Evolutionary conservation across 306 rosid genomes (phyloP), one percentile per base, ranked within the genome.

Genomic region (Styphnolobium japonicum): DNA sequence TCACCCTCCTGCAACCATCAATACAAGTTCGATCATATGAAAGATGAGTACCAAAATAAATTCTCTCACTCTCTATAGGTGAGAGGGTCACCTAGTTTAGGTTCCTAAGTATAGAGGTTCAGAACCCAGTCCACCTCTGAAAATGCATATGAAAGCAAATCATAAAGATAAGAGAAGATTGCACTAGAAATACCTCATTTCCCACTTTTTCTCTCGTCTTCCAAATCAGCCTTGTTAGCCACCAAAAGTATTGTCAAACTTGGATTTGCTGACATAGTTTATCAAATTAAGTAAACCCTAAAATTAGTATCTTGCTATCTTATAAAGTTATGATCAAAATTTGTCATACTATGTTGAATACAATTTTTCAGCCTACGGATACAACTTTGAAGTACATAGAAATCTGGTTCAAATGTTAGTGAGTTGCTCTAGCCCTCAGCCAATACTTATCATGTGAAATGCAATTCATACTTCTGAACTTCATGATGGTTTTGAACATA

Each of bases 181-280:
- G 67, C 25, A 78, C 12, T 23, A 31, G 68, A 55, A 56, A 56
- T 86, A 91, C 98, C 98, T 93, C 98, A 52, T 40, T 40, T 29
- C 48, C 52, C 16, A 93, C 92, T 83, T 88, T 88, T 64, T 86
- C 97, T 91, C 74, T 87, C 85, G 2, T 45, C 88, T 76, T 67
- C 86, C 78, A 93, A 85, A 81, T 93, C 94, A 79, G 89, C 94
- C 90, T 93, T 93, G 89, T 93, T 93, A 31, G 84, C 98, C 69
- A 91, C 97, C 82, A 93, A 80, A 83, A 88, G 87, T 91, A 91
- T 86, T 42, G 81, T 79, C 84, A 93, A 77, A 75, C 86, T 91
- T 56, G 93, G 88, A 82, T 89, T 93, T 73, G 91, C 98, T 93
- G 92, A 69, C 29, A 81, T 31, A 25, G 49, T 46, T 42, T 18